Base-by-base conservation (phyloP, 2,329 filamentous ascomycete species). In the Stachybotrys chlorohalonatus region DNA sequence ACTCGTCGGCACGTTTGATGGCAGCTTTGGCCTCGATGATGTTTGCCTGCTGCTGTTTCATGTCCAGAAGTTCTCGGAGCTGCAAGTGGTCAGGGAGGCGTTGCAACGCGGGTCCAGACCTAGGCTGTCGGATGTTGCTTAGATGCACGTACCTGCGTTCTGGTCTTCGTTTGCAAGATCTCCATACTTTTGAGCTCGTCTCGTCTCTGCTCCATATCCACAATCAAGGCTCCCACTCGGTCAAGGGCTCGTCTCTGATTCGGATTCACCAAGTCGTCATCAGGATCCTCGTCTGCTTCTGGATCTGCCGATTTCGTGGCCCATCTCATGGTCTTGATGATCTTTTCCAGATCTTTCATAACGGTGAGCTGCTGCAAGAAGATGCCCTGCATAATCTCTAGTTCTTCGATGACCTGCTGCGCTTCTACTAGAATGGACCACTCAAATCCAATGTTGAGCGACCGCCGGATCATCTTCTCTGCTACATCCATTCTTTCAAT, bases 41-140 rank as follows among this genome's bases (percentile, higher is more conserved):
- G 49, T 72, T 70, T 0, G 74, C 73, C 55, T 77, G 74, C 57
- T 77, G 74, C 48, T 76, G 74, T 54, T 77, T 77, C 49, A 77
- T 63, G 0, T 64, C 65, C 1, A 76, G 62, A 1, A 77, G 62
- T 49, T 73, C 70, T 49, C 63, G 60, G 3, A 70, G 55, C 64
- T 67, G 24, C 42, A 53, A 24, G 24, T 4, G 2, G 24, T 24
- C 9, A 16, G 16, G 31, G 31, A 42, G 31, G 13, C 31, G 50
- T 52, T 24, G 24, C 36, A 52, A 32, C 15, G 36, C 13, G 36
- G 36, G 13, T 42, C 9, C 36, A 24, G 16, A 7, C 7, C 7
- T 31, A 24, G 3, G 9, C 17, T 7, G 48, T 31, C 3, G 15
- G 24, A 49, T 11, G 47, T 16, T 30, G 15, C 47, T 31, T 11